phyloP scores from a whole-genome alignment of 2,329 filamentous ascomycete species.

The Epichloe bromicola region DNA sequence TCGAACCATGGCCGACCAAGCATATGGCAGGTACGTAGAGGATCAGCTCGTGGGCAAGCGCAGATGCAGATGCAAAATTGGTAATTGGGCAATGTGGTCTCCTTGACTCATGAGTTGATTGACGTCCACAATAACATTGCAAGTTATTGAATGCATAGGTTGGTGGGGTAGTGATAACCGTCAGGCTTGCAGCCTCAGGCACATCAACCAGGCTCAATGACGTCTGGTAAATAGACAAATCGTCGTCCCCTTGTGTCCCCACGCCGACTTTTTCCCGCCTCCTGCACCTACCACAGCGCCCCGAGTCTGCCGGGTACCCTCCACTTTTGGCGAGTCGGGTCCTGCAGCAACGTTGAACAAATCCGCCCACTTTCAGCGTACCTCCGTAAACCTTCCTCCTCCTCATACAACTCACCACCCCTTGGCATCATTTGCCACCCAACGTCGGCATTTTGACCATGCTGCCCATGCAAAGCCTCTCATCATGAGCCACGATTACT shows the following conservation, averaged over 20 bases:
- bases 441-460: constrained; percentile 16
- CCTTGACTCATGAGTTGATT: no score
- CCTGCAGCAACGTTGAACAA: neutral
- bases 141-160: no score
- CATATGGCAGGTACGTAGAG: no score
- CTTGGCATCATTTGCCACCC: neutral
- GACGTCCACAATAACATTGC: no score
- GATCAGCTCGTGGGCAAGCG: no score
- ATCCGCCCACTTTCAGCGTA: neutral
- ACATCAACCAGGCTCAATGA: neutral
- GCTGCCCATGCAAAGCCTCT: constrained; percentile 17
- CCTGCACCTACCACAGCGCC: neutral
- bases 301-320: neutral
- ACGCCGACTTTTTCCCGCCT: constrained; percentile 1
- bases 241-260: neutral
- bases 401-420: neutral
- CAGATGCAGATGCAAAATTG: no score
- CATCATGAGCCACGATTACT: constrained; percentile 49
- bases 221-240: neutral
- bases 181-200: no score
- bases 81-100: no score
- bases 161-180: no score
- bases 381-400: neutral
- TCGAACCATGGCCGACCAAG: no score
- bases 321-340: no score